phyloP scores from a whole-genome alignment of 495 filamentous ascomycete species.

The Lepidopterella palustris region DNA sequence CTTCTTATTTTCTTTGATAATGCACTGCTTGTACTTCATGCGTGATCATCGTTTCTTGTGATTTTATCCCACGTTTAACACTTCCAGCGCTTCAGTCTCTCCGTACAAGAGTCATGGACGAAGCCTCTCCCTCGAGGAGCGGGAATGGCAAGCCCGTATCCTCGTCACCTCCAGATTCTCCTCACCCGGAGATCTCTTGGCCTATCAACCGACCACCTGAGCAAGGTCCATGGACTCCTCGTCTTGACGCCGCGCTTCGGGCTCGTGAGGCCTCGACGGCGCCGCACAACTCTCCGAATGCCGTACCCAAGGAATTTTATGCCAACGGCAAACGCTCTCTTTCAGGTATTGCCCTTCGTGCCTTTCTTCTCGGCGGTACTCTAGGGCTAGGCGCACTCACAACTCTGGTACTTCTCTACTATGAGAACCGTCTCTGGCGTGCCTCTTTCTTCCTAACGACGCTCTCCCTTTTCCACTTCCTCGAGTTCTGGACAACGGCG shows the following conservation, averaged over 20 bases:
- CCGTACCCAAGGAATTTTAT: slow-evolving; percentile 20
- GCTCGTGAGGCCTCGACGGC: slow-evolving; percentile 19
- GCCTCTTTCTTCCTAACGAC: slow-evolving; percentile 69
- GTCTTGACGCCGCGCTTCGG: slow-evolving; percentile 22
- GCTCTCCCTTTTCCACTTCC: slow-evolving; percentile 84
- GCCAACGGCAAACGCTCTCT: slow-evolving; percentile 47
- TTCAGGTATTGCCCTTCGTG: slow-evolving; percentile 69
- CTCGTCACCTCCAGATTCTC: background rate
- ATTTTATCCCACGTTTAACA: too few species aligned
- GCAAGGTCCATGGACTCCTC: slow-evolving; percentile 14
- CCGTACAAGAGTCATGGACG: too few species aligned
- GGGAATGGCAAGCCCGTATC: background rate
- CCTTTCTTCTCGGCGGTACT: slow-evolving; percentile 51
- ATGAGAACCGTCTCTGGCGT: slow-evolving; percentile 62
- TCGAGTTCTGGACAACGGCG: slow-evolving; percentile 90
- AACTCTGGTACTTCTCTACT: slow-evolving; percentile 38
- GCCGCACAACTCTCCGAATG: background rate
- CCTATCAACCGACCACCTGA: slow-evolving; percentile 18
- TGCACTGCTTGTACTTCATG: background rate
- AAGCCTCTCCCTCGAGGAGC: too few species aligned
- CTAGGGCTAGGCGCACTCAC: slow-evolving; percentile 41
- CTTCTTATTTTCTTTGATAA: background rate
- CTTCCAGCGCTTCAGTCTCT: too few species aligned
- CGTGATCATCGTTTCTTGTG: too few species aligned
- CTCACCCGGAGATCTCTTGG: slow-evolving; percentile 24